Evolutionary conservation across 768 basidiomycete species (phyloP).

Genomic region (Coprinopsis marcescibilis): DNA sequence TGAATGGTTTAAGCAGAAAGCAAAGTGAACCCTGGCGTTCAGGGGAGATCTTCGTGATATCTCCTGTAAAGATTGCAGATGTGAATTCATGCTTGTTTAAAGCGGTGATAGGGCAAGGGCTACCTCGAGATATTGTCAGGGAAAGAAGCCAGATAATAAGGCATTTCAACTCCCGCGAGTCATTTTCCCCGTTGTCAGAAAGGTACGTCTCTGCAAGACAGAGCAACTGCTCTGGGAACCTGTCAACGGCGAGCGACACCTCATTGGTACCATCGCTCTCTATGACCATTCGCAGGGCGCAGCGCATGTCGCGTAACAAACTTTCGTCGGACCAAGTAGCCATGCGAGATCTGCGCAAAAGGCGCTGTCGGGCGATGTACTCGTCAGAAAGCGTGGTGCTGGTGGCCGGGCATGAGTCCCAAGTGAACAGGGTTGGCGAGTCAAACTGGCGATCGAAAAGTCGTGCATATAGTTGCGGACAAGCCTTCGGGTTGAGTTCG

Average conservation of each 20-base stretch:
- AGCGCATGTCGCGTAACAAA: slow-evolving; percentile 47
- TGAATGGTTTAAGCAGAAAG: neutral
- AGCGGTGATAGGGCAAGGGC: slow-evolving; percentile 14
- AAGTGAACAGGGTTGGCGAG: slow-evolving; percentile 11
- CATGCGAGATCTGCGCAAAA: slow-evolving; percentile 43
- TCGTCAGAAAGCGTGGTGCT: slow-evolving; percentile 42
- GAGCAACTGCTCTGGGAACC: slow-evolving; percentile 35
- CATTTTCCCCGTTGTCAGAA: slow-evolving; percentile 10
- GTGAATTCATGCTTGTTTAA: neutral
- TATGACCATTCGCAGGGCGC: slow-evolving; percentile 52
- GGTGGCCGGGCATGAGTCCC: slow-evolving; percentile 22
- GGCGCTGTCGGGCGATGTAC: slow-evolving; percentile 39
- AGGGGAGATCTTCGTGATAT: neutral
- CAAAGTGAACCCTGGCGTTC: neutral
- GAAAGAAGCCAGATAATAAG: slow-evolving; percentile 37
- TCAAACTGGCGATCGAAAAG: slow-evolving; percentile 51
- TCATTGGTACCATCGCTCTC: slow-evolving; percentile 50
- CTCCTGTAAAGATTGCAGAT: neutral
- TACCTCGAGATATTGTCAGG: slow-evolving; percentile 34
- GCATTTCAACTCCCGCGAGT: slow-evolving; percentile 18
- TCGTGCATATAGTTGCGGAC: slow-evolving; percentile 52
- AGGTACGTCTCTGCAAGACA: slow-evolving; percentile 19
- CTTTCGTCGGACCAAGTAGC: slow-evolving; percentile 24
- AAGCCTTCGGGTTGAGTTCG: slow-evolving; percentile 33
- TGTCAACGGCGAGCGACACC: slow-evolving; percentile 34